Evolutionary conservation across 2,329 filamentous ascomycete genomes (phyloP), one percentile per base, ranked within the genome.

Genomic region (Penicillium verrucosum): DNA sequence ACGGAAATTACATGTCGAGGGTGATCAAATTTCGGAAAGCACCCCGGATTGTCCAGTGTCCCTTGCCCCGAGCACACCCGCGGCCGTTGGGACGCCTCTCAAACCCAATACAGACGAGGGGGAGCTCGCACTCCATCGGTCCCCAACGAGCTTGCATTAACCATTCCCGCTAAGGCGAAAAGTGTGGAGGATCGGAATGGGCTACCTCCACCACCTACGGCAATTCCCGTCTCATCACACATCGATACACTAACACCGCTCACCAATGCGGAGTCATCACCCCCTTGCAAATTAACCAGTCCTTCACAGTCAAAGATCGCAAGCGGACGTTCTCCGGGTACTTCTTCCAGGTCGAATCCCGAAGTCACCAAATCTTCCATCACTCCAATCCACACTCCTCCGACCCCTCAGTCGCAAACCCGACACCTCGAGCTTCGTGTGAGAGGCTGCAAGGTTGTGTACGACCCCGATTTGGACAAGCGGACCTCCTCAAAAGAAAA

Each of bases 111-210:
- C 44, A 37, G 53, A 61, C 52, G 52, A 63, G 37, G 59, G 27
- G 37, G 34, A 34, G 56, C 49, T 51, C 60, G 61, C 51, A 58
- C 62, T 41, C 58, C 61, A 16, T 59, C 60, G 29, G 63, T 60
- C 38, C 41, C 88, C 68, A 88, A 87, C 73, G 86, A 85, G 60
- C 82, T 87, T 65, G 87, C 85, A 67, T 92, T 89, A 49, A 84
- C 86, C 55, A 90, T 86, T 75, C 91, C 89, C 69, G 81, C 83
- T 56, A 91, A 87, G 76, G 84, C 86, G 52, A 82, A 82, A 43
- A 43, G 8, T 49, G 90, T 88, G 43, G 90, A 90, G 53, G 80
- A 88, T 63, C 89, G 89, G 75, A 89, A 85, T 74, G 48, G 34
- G 48, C 54, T 40, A 44, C 78, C 80, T 65, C 77, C 78, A 65